These are phyloP conservation scores for Saccharomycopsis lassenensis DNA, from an alignment of 805 yeast species.

Conservation along the genomic window DNA sequence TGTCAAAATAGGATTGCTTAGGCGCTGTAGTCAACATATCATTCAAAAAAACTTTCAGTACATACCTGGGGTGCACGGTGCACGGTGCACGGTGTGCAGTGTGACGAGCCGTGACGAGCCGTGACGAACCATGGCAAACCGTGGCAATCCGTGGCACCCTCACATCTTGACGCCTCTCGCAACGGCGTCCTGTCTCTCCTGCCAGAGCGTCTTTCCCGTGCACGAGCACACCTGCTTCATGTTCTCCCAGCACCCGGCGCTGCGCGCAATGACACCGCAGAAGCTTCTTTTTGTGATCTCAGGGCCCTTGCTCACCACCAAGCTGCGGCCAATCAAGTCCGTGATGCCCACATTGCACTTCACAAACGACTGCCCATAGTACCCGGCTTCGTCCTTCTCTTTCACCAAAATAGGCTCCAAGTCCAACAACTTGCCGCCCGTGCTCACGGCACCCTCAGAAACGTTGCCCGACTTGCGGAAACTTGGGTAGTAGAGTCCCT, in stretches of 20 bases:
- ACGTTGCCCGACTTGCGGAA: constrained; percentile 67
- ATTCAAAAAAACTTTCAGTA: no score
- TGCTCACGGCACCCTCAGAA: constrained; percentile 56
- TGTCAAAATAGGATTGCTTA: no score
- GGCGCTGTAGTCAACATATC: no score
- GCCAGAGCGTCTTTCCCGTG: constrained; percentile 93
- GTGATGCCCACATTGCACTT: constrained; percentile 31
- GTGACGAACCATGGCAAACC: no score
- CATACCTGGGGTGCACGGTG: no score
- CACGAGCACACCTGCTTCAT: constrained; percentile 89
- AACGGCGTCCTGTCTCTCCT: constrained; percentile 75
- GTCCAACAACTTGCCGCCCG: constrained; percentile 42
- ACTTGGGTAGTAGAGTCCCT: constrained; percentile 59
- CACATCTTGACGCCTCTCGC: constrained; percentile 36
- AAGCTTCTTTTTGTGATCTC: constrained; percentile 30
- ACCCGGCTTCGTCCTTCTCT: constrained; percentile 16
- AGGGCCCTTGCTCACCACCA: constrained; percentile 26
- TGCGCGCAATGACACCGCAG: constrained; percentile 87
- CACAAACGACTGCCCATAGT: constrained; percentile 12
- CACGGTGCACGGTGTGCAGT: no score
- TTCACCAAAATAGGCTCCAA: constrained; percentile 27
- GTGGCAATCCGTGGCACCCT: background rate
- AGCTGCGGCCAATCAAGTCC: constrained; percentile 60
- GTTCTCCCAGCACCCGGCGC: constrained; percentile 97
- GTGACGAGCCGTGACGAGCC: no score